Evolutionary conservation across 164 flowering plant species (phyloP).

Genomic region (Brasenia schreberi): DNA sequence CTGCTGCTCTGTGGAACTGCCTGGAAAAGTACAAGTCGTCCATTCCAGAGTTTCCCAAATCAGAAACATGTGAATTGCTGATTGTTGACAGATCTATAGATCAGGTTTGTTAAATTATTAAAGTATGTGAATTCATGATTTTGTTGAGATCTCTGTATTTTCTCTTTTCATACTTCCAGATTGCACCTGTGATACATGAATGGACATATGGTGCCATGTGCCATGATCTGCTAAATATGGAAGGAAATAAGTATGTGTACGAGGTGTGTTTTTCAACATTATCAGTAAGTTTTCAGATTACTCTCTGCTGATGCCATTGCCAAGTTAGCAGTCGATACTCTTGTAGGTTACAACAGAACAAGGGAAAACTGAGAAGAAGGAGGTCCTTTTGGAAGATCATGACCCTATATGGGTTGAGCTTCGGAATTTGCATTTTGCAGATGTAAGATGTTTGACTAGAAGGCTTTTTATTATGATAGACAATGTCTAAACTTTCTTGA

Average conservation of each 20-base stretch:
- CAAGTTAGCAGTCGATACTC: background rate
- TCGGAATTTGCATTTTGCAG: conserved; percentile 92
- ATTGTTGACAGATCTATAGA: conserved; percentile 91
- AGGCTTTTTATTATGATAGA: background rate
- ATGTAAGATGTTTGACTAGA: conserved; percentile 39
- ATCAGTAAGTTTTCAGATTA: conserved; percentile 1
- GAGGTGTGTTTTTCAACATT: conserved; percentile 39
- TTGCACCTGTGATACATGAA: conserved; percentile 97
- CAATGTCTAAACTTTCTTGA: conserved; percentile 5
- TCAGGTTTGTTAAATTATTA: conserved; percentile 45
- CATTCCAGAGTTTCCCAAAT: conserved; percentile 66
- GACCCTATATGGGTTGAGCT: conserved; percentile 98
- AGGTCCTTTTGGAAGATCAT: conserved; percentile 91
- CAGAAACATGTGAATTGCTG: conserved; percentile 92
- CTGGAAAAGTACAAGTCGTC: conserved; percentile 55
- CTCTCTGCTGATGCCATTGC: conserved; percentile 2
- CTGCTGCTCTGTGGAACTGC: conserved; percentile 78
- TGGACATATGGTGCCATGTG: conserved; percentile 99
- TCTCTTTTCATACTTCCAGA: conserved; percentile 25
- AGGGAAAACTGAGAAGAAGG: conserved; percentile 72
- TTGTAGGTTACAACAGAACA: background rate
- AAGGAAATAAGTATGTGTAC: conserved; percentile 86
- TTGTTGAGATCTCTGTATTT: background rate
- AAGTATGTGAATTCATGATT: background rate
- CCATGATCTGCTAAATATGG: conserved; percentile 83